These are phyloP conservation scores for Aspergillus costaricaensis DNA, from an alignment of 2,329 filamentous ascomycete genomes.

Conservation along the genomic window DNA sequence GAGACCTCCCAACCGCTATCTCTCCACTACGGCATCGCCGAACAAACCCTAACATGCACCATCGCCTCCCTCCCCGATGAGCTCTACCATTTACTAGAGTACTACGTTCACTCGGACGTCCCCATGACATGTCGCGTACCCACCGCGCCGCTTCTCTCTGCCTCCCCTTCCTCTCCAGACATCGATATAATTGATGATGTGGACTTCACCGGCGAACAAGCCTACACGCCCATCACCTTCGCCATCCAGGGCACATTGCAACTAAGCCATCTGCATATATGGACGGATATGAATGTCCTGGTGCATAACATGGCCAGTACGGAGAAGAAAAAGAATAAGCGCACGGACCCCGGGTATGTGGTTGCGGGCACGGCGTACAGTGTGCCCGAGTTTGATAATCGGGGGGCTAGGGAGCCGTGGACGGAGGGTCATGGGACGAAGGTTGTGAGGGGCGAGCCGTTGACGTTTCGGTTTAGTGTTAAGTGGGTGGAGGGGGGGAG, in stretches of 20 bases:
- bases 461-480: conserved; percentile 77
- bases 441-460: conserved; percentile 82
- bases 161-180: conserved; percentile 26
- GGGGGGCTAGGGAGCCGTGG: conserved; percentile 47
- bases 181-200: conserved; percentile 48
- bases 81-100: conserved; percentile 64
- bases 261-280: conserved; percentile 84
- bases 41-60: conserved; percentile 60
- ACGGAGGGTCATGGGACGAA: conserved; percentile 56
- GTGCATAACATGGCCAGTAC: conserved; percentile 58
- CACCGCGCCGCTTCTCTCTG: conserved; percentile 61
- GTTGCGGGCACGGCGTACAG: conserved; percentile 88
- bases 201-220: conserved; percentile 31
- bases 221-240: conserved; percentile 76
- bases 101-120: conserved; percentile 96
- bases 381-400: conserved; percentile 68
- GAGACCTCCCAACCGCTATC: conserved; percentile 82
- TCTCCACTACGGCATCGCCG: conserved; percentile 74
- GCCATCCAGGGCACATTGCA: conserved; percentile 88
- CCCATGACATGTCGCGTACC: conserved; percentile 89
- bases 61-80: conserved; percentile 55
- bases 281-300: conserved; percentile 84
- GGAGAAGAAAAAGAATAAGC: conserved; percentile 34
- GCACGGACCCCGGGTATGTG: conserved; percentile 66
- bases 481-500: conserved; percentile 64